Evolutionary conservation across 2,329 filamentous ascomycete genomes (phyloP).

Genomic region (Aspergillus carbonarius): DNA sequence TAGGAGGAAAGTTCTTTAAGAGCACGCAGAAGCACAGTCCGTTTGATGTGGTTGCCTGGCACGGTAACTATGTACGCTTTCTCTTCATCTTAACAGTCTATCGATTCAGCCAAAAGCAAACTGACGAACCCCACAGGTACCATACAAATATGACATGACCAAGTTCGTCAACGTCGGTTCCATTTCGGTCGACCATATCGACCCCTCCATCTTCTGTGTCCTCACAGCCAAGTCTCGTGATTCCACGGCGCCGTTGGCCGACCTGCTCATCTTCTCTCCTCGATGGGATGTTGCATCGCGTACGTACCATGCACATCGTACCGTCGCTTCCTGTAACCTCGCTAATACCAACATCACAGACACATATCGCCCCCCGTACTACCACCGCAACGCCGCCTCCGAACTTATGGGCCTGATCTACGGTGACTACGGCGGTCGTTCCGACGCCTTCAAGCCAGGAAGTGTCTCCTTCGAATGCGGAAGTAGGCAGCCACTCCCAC

Average conservation of each 20-base stretch:
- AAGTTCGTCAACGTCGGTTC: conserved; percentile 43
- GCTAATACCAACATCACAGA: conserved; percentile 18
- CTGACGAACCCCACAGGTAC: conserved; percentile 23
- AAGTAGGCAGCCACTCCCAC: conserved; percentile 21
- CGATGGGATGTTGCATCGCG: conserved; percentile 42
- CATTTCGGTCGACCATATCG: conserved; percentile 42
- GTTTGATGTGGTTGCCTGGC: conserved; percentile 71
- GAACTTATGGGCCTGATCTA: conserved; percentile 43
- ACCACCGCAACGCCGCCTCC: conserved; percentile 43
- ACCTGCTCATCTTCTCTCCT: conserved; percentile 43
- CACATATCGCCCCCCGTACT: conserved; percentile 44
- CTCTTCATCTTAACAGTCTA: neutral
- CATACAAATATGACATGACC: conserved; percentile 44
- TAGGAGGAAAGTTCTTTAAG: conserved; percentile 60
- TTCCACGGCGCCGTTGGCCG: conserved; percentile 34
- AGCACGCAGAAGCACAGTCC: conserved; percentile 64
- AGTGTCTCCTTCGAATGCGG: conserved; percentile 38
- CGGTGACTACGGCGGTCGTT: conserved; percentile 35
- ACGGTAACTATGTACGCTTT: conserved; percentile 58
- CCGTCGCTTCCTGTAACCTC: neutral
- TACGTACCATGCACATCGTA: conserved; percentile 15
- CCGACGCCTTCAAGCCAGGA: conserved; percentile 35
- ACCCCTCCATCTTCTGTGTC: conserved; percentile 44
- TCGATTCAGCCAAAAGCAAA: neutral
- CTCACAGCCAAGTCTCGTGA: conserved; percentile 42